phyloP scores from a whole-genome alignment of 2,329 filamentous ascomycete genomes.

The Plenodomus tracheiphilus region DNA sequence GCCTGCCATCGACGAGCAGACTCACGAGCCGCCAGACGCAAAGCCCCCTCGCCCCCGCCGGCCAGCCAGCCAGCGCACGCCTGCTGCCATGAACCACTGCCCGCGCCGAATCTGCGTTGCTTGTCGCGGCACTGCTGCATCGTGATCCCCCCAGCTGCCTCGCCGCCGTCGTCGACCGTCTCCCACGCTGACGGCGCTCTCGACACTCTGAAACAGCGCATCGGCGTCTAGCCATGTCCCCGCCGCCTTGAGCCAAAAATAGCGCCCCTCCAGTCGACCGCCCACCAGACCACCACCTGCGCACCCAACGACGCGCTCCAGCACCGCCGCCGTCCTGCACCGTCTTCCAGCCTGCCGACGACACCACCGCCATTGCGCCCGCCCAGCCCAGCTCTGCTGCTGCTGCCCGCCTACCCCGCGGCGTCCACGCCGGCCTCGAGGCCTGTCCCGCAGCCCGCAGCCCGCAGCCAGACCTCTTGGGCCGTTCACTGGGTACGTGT shows the following conservation, averaged over 20 bases:
- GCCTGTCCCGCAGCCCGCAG: constrained; percentile 13
- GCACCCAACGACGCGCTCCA: constrained; percentile 19
- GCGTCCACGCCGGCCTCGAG: constrained; percentile 12
- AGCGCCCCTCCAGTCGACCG: constrained; percentile 12
- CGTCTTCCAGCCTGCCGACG: constrained; percentile 2
- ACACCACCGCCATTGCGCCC: constrained; percentile 13
- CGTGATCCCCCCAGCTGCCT: too few relatives aligned
- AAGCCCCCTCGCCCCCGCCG: constrained; percentile 20
- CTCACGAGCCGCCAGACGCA: constrained; percentile 19
- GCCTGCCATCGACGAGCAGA: constrained; percentile 14
- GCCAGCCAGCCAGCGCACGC: too few relatives aligned
- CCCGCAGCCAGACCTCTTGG: constrained; percentile 18
- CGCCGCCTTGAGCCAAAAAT: constrained; percentile 33
- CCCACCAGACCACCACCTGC: too few relatives aligned
- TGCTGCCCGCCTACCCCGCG: constrained; percentile 8
- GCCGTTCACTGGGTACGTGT: constrained; percentile 41
- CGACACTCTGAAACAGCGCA: constrained; percentile 32
- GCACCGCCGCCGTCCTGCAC: constrained; percentile 1
- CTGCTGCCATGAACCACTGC: constrained; percentile 10
- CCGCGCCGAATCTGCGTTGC: constrained; percentile 1
- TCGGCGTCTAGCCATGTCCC: constrained; percentile 28
- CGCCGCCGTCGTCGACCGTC: too few relatives aligned
- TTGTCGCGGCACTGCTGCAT: neutral
- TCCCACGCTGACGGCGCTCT: constrained; percentile 15
- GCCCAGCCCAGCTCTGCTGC: constrained; percentile 7